Evolutionary conservation across 179 eudicot species (phyloP).

Genomic region (Beta macrorhiza): DNA sequence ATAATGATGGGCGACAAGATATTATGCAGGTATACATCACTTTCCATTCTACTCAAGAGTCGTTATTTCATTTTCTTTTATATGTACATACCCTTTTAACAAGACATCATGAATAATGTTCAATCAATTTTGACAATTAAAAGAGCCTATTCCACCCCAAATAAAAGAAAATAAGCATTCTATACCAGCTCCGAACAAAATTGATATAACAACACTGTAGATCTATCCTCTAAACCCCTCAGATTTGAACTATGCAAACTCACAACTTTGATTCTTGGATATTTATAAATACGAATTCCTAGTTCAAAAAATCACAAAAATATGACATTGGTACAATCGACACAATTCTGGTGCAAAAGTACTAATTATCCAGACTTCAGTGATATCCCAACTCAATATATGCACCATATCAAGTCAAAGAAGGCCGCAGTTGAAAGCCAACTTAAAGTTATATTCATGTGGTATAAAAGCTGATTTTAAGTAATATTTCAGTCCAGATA

Average conservation of each 20-base stretch:
- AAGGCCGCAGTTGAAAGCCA: background rate
- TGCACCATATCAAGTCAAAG: background rate
- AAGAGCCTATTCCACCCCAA: background rate
- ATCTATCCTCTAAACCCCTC: constrained; percentile 13
- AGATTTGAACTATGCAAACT: constrained; percentile 10
- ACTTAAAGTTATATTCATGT: background rate
- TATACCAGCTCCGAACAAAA: constrained; percentile 1
- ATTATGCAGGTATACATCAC: too few species aligned
- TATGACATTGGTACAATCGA: background rate
- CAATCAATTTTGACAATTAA: constrained; percentile 16
- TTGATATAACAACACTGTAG: constrained; percentile 25
- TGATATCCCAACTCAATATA: background rate
- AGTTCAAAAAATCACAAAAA: background rate
- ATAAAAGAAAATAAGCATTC: constrained; percentile 19
- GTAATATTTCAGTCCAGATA: background rate
- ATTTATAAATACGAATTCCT: background rate
- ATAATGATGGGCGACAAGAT: too few species aligned
- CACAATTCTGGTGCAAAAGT: background rate
- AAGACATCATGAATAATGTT: constrained; percentile 9
- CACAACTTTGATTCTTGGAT: constrained; percentile 28
- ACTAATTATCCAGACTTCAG: background rate
- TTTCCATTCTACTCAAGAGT: too few species aligned
- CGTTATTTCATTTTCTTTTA: background rate
- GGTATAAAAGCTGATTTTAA: background rate
- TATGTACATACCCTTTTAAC: constrained; percentile 29